Evolutionary conservation across 2,329 filamentous ascomycete species (phyloP).

Genomic region (Epichloe sylvatica): DNA sequence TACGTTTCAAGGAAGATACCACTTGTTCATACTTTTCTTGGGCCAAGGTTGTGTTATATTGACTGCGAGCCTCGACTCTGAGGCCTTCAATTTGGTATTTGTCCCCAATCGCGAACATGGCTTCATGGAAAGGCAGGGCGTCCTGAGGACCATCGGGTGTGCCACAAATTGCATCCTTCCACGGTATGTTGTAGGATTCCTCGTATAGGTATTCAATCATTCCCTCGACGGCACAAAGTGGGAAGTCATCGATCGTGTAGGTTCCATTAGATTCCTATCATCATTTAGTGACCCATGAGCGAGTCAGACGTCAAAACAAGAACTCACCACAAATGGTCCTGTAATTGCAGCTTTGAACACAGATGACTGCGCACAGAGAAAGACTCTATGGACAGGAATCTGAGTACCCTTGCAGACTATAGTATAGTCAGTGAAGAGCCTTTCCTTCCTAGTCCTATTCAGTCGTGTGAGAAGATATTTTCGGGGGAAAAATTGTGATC

Average conservation of each 20-base stretch:
- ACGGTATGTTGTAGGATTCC: neutral
- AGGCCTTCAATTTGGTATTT: neutral
- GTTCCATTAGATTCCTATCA: neutral
- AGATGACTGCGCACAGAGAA: neutral
- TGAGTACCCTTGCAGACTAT: neutral
- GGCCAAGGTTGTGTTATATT: fast-evolving
- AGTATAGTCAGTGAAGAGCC: neutral
- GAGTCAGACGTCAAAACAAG: neutral
- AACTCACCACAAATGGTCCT: neutral
- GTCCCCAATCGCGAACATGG: neutral
- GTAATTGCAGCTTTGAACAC: neutral
- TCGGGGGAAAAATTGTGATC: neutral
- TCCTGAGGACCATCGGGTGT: neutral
- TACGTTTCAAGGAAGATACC: neutral
- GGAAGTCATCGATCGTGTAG: neutral
- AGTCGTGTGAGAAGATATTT: neutral
- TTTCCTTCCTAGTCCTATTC: neutral
- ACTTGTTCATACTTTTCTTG: fast-evolving
- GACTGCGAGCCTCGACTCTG: neutral
- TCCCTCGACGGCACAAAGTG: neutral
- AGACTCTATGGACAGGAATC: neutral
- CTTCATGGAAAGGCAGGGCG: neutral
- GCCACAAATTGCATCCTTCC: neutral
- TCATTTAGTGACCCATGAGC: neutral
- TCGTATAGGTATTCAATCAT: neutral